These are phyloP conservation scores for Paracorniculantispora psalliotae DNA, from an alignment of 2,329 filamentous ascomycete species.

Conservation along the genomic window DNA sequence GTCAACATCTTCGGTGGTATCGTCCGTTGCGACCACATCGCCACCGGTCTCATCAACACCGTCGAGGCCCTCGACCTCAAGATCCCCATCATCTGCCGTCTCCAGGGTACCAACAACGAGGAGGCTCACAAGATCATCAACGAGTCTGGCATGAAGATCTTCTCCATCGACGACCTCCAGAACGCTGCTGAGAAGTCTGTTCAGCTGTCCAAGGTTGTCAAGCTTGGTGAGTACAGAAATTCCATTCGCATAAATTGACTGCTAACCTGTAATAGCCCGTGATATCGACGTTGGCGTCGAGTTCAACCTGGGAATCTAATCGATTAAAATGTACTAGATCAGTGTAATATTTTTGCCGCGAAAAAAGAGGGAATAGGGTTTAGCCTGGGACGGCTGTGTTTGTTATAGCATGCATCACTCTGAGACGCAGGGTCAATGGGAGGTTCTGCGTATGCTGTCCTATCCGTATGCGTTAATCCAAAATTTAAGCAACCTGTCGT, in stretches of 20 bases:
- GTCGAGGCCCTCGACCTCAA: conserved; percentile 91
- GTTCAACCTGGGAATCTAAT: conserved; percentile 89
- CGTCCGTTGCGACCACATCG: conserved; percentile 95
- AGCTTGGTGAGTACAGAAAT: conserved; percentile 66
- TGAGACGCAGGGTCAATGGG: conserved; percentile 5
- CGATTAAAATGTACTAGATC: conserved; percentile 14
- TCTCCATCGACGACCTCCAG: conserved; percentile 98
- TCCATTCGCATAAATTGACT: neutral
- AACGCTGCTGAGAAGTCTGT: conserved; percentile 96
- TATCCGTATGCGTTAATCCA: conserved; percentile 10
- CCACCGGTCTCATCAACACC: conserved; percentile 90
- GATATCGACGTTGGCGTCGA: conserved; percentile 97
- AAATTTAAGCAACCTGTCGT: neutral
- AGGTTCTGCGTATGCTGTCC: neutral
- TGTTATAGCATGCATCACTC: conserved; percentile 11
- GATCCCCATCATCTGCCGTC: conserved; percentile 91
- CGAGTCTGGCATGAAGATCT: conserved; percentile 98
- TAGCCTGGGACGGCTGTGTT: conserved; percentile 9
- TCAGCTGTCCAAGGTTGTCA: conserved; percentile 98
- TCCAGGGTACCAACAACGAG: conserved; percentile 99
- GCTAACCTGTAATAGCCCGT: conserved; percentile 54
- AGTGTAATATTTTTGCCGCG: conserved; percentile 15
- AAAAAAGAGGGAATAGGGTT: conserved; percentile 9
- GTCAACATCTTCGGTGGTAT: conserved; percentile 99
- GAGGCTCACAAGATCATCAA: conserved; percentile 88